phyloP scores from a whole-genome alignment of 169 alveolate genomes.

The Plasmodium gaboni region DNA sequence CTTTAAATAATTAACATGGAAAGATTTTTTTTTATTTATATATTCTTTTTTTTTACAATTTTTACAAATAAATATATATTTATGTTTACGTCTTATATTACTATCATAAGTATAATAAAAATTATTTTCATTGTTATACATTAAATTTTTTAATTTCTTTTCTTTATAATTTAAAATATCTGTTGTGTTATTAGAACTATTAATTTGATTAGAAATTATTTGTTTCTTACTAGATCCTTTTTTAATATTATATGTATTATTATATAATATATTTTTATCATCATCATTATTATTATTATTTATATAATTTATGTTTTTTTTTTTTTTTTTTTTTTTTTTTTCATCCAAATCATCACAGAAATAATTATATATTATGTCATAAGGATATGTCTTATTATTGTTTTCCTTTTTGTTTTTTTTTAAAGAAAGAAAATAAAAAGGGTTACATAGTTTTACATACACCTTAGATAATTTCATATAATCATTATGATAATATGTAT shows the following conservation, averaged over 20 bases:
- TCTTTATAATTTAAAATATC: neutral
- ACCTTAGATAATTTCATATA: neutral
- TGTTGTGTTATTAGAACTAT: neutral
- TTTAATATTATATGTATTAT: neutral
- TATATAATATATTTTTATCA: neutral
- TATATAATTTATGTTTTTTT: neutral
- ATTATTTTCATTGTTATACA: constrained; percentile 15
- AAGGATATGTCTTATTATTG: neutral
- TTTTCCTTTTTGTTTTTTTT: neutral
- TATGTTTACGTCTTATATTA: constrained; percentile 1
- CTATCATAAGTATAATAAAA: constrained; percentile 11
- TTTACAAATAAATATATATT: constrained; percentile 41
- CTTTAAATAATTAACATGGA: constrained; percentile 9
- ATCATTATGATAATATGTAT: neutral
- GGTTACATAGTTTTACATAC: constrained; percentile 21
- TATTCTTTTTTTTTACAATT: constrained; percentile 22
- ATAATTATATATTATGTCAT: constrained; percentile 30
- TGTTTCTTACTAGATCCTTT: neutral
- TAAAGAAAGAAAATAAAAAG: neutral
- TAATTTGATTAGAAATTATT: neutral
- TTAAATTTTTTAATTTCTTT: neutral
- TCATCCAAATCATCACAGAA: constrained; percentile 4
- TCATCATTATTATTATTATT: neutral
- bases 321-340: neutral
- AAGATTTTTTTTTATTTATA: constrained; percentile 3